Conservation (phyloP, 2,329 filamentous ascomycete species). For the Cladophialophora chaetospira region DNA sequence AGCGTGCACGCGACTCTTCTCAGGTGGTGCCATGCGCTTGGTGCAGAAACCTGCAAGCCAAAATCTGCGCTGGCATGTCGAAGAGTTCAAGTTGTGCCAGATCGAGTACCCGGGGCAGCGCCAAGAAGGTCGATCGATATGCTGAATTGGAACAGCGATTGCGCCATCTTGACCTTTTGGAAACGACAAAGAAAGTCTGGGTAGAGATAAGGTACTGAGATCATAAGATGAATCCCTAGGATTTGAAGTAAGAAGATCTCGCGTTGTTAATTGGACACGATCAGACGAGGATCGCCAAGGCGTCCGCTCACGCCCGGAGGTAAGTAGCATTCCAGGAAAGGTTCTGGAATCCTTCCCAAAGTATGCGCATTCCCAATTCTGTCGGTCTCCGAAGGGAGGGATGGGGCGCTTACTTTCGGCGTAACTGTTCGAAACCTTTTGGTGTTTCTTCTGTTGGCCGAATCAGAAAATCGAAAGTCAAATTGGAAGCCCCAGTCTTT, state of each 20-base stretch:
- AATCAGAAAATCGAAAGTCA: no score
- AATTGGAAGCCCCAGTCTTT: no score
- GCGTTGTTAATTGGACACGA: no score
- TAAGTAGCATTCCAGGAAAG: not conserved
- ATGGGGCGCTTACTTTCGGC: not conserved
- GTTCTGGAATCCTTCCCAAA: not conserved
- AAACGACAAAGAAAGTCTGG: not conserved
- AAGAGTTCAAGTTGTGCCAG: no score
- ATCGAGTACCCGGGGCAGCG: not conserved
- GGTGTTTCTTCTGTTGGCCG: no score
- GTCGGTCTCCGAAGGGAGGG: not conserved
- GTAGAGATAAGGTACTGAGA: not conserved
- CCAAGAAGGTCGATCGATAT: conserved; percentile 9
- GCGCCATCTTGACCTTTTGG: not conserved
- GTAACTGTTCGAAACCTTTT: no score
- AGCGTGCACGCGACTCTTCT: no score
- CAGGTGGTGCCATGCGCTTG: no score
- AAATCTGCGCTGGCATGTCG: conserved; percentile 5
- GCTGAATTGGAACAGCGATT: not conserved
- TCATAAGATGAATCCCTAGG: not conserved
- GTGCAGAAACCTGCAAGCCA: no score
- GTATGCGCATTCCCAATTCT: not conserved
- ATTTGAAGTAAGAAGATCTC: not conserved
- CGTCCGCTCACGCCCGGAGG: not conserved
- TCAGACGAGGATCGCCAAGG: not conserved